A percentile compares a stretch with the other conserved stretches of the same genome.
Conservation (phyloP, 352 stramenopile genomes). For the Pythium rishiriense region DNA sequence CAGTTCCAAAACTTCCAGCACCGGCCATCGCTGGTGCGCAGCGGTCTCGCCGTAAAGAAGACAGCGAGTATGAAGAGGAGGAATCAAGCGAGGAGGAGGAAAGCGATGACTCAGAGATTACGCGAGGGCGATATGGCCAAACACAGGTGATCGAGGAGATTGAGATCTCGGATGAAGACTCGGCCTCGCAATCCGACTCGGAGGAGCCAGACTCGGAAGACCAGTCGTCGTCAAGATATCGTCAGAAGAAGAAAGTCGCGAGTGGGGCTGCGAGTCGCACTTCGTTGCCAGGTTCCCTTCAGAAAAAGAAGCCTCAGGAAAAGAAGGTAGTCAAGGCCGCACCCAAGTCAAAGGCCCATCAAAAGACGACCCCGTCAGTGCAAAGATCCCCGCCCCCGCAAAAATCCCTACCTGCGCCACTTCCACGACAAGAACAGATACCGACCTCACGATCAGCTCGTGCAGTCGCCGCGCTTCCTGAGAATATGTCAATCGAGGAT, state of each 20-base stretch:
- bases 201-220: constrained; percentile 5
- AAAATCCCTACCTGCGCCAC: background rate
- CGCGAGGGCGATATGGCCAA: background rate
- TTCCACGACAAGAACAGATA: background rate
- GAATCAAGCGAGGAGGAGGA: constrained; percentile 11
- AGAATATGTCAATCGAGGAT: constrained; percentile 48
- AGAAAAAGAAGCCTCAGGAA: constrained; percentile 6
- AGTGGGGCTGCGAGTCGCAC: background rate
- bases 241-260: background rate
- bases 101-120: constrained; percentile 4
- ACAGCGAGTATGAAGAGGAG: constrained; percentile 7
- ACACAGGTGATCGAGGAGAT: constrained; percentile 29
- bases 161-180: constrained; percentile 9
- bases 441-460: constrained; percentile 18
- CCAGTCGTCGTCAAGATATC: background rate
- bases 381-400: background rate
- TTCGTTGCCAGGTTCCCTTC: background rate
- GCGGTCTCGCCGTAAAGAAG: background rate
- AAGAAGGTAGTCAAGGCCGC: background rate
- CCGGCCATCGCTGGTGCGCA: background rate
- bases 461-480: constrained; percentile 27
- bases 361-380: background rate
- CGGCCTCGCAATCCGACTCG: constrained; percentile 3
- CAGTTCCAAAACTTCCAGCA: background rate
- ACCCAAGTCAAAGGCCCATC: constrained; percentile 1